phyloP scores from a whole-genome alignment of 2,329 filamentous ascomycete genomes.

The Hypoxylon sp. region DNA sequence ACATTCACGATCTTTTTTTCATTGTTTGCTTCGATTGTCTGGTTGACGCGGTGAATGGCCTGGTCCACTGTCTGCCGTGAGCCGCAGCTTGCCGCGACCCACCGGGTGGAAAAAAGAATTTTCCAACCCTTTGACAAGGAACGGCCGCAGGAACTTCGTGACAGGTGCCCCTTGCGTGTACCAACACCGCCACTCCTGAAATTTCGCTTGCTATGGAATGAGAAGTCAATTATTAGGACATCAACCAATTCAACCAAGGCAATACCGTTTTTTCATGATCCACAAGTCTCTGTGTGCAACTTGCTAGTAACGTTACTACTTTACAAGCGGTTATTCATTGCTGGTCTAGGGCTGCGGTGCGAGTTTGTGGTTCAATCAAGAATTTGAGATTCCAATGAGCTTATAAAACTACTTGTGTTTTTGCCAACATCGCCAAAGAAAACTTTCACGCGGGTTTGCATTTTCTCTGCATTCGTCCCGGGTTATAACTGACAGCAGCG shows the following conservation, averaged over 20 bases:
- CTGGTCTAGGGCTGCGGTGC: too few relatives aligned
- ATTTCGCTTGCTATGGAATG: conserved; percentile 3
- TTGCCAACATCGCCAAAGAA: neutral
- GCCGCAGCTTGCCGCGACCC: conserved; percentile 47
- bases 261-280: neutral
- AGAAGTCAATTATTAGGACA: conserved; percentile 11
- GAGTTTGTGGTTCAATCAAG: neutral
- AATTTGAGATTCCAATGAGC: neutral
- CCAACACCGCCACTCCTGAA: conserved; percentile 7
- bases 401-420: neutral
- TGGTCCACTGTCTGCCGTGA: conserved; percentile 23
- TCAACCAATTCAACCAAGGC: neutral
- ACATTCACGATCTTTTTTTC: conserved; percentile 32
- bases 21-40: neutral
- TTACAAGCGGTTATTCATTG: neutral
- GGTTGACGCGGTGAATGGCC: conserved; percentile 25
- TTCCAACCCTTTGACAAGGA: conserved; percentile 15
- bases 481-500: too few relatives aligned
- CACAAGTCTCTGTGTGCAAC: neutral
- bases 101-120: conserved; percentile 36
- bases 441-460: neutral
- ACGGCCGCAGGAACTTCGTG: neutral
- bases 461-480: too few relatives aligned
- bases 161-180: neutral
- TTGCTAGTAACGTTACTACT: neutral